These are phyloP conservation scores for Elaeis oleifera DNA, from an alignment of 202 grass and related monocot genomes.

Conservation along the genomic window DNA sequence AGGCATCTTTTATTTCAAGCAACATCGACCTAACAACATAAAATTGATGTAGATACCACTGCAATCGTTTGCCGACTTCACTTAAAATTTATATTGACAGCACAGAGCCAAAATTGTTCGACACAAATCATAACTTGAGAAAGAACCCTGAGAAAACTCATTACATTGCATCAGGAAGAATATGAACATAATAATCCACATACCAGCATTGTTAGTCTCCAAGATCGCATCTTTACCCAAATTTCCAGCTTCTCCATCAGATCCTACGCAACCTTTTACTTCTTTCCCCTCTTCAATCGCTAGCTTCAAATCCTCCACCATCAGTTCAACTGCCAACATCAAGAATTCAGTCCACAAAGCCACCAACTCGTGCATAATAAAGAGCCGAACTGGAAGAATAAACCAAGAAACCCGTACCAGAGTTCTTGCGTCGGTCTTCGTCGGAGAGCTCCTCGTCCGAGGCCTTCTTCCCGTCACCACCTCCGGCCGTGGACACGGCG, in stretches of 20 bases:
- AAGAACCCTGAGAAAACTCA: no score
- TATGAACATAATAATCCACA: constrained; percentile 9
- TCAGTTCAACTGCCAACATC: constrained; percentile 1
- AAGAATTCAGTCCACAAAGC: no score
- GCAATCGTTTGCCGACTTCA: no score
- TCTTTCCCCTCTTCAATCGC: constrained; percentile 5
- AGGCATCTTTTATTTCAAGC: no score
- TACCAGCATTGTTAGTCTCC: constrained; percentile 25
- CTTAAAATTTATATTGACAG: no score
- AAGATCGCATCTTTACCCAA: constrained; percentile 1
- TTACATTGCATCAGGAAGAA: no score
- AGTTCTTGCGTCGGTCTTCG: constrained; percentile 10
- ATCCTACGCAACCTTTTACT: constrained; percentile 19
- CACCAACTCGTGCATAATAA: not conserved
- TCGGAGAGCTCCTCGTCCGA: constrained; percentile 8
- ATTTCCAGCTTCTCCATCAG: constrained; percentile 14
- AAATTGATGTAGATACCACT: no score
- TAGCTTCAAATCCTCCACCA: not conserved
- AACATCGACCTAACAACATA: no score
- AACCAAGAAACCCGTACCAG: not conserved
- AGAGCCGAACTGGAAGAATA: no score
- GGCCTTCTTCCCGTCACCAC: no score
- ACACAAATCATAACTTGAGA: no score
- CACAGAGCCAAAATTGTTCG: no score
- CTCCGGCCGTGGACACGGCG: not conserved